Evolutionary conservation across 2,329 filamentous ascomycete species (phyloP).

Genomic region (Colletotrichum tofieldiae): DNA sequence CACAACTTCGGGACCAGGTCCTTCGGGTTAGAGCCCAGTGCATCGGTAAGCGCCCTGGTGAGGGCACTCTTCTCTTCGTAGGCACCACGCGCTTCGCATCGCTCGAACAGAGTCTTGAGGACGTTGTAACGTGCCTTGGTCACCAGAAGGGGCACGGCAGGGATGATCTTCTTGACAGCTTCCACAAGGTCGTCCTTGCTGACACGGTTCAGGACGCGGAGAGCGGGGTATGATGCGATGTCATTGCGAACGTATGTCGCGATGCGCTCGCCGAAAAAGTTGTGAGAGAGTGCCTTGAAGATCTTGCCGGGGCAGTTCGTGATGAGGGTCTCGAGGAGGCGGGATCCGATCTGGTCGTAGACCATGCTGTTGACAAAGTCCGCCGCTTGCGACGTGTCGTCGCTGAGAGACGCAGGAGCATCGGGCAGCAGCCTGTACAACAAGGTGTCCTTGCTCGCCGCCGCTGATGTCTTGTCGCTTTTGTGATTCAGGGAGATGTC

Average conservation of each 20-base stretch:
- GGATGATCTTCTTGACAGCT: conserved; percentile 79
- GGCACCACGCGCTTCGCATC: conserved; percentile 79
- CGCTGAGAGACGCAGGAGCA: conserved; percentile 77
- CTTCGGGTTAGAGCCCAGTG: conserved; percentile 64
- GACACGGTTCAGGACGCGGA: conserved; percentile 85
- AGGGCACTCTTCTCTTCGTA: conserved; percentile 66
- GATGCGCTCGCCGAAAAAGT: conserved; percentile 85
- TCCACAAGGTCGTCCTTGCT: conserved; percentile 88
- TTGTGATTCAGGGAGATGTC: conserved; percentile 83
- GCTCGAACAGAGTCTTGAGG: conserved; percentile 86
- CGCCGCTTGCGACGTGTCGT: conserved; percentile 80
- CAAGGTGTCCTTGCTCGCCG: conserved; percentile 65
- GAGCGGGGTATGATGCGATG: conserved; percentile 89
- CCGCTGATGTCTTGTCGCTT: conserved; percentile 72
- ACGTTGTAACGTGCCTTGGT: conserved; percentile 84
- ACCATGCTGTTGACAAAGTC: conserved; percentile 88
- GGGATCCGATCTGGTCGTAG: conserved; percentile 92
- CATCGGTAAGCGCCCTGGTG: conserved; percentile 63
- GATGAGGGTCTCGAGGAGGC: conserved; percentile 90
- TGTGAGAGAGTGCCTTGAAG: conserved; percentile 89
- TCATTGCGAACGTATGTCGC: conserved; percentile 89
- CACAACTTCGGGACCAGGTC: conserved; percentile 67
- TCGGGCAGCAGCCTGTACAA: conserved; percentile 86
- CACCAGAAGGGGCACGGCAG: conserved; percentile 81
- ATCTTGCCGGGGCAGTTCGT: conserved; percentile 86